Evolutionary conservation across 495 filamentous ascomycete species (phyloP).

Genomic region (Aspergillus olivimuriae): DNA sequence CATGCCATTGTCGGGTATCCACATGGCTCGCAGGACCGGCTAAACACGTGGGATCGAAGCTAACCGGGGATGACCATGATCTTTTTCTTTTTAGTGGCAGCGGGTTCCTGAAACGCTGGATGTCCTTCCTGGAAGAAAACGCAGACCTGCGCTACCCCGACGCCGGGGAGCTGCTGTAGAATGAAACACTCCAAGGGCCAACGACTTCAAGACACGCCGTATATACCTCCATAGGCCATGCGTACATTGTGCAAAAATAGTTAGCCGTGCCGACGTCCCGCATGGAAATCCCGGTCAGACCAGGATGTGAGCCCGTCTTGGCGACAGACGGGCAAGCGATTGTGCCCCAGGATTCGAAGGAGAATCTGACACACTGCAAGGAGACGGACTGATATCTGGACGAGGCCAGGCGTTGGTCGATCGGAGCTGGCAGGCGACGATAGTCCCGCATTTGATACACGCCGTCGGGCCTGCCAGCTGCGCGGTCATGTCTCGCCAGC

Average conservation of each 20-base stretch:
- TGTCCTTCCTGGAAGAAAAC: constrained; percentile 78
- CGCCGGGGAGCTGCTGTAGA: constrained; percentile 45
- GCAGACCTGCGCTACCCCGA: constrained; percentile 83
- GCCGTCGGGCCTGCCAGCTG: background rate
- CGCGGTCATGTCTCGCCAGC: background rate
- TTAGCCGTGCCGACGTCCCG: background rate
- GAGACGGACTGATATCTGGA: too few relatives aligned
- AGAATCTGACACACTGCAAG: background rate
- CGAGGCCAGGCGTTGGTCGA: too few relatives aligned
- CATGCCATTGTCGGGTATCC: background rate
- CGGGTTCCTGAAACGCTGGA: constrained; percentile 80
- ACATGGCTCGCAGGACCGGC: background rate
- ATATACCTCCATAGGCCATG: too few relatives aligned
- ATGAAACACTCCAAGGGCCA: background rate
- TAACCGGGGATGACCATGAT: constrained; percentile 3
- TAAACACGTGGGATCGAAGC: background rate
- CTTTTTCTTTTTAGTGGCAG: constrained; percentile 51
- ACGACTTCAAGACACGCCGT: background rate
- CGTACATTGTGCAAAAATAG: too few relatives aligned
- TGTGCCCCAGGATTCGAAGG: background rate
- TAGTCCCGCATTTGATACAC: too few relatives aligned
- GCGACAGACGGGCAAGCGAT: background rate
- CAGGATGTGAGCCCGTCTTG: background rate
- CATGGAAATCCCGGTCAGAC: background rate
- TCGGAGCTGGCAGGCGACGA: too few relatives aligned